Evolutionary conservation across 2,329 filamentous ascomycete genomes (phyloP).

Genomic region (Neopestalotiopsis clavispora): DNA sequence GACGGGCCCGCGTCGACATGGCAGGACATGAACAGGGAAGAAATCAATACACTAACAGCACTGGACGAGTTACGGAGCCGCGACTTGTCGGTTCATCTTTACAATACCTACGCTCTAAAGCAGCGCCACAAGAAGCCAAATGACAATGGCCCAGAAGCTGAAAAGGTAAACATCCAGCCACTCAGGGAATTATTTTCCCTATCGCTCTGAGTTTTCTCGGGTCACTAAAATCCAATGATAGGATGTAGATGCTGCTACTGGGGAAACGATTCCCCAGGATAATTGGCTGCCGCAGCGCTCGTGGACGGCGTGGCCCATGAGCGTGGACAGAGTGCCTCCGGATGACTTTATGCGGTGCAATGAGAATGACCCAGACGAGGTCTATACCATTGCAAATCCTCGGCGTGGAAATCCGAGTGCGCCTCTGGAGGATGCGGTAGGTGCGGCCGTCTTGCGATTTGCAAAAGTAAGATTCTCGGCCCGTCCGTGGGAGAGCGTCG

Average conservation of each 20-base stretch:
- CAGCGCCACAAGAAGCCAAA: conserved; percentile 36
- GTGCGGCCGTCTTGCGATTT: conserved; percentile 66
- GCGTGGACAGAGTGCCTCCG: conserved; percentile 63
- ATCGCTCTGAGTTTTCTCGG: not conserved
- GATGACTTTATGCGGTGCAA: conserved; percentile 54
- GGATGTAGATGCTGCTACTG: conserved; percentile 35
- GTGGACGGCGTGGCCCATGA: conserved; percentile 90
- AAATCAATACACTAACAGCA: conserved; percentile 66
- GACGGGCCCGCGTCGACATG: conserved; percentile 71
- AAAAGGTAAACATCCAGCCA: conserved; percentile 31
- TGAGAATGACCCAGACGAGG: conserved; percentile 50
- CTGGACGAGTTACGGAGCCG: conserved; percentile 66
- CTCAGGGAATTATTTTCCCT: not conserved
- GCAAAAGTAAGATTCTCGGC: conserved; percentile 69
- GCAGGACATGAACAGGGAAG: conserved; percentile 63
- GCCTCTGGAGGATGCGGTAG: conserved; percentile 72
- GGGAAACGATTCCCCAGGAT: conserved; percentile 28
- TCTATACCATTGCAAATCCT: conserved; percentile 53
- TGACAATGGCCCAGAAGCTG: conserved; percentile 25
- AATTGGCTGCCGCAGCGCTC: conserved; percentile 58
- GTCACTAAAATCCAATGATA: conserved; percentile 36
- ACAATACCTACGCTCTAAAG: conserved; percentile 76
- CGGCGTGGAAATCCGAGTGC: conserved; percentile 56
- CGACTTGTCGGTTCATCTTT: conserved; percentile 78
- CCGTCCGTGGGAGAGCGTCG: conserved; percentile 38